These are phyloP conservation scores for Fusarium graminum DNA, from an alignment of 2,329 filamentous ascomycete species.

Conservation along the genomic window DNA sequence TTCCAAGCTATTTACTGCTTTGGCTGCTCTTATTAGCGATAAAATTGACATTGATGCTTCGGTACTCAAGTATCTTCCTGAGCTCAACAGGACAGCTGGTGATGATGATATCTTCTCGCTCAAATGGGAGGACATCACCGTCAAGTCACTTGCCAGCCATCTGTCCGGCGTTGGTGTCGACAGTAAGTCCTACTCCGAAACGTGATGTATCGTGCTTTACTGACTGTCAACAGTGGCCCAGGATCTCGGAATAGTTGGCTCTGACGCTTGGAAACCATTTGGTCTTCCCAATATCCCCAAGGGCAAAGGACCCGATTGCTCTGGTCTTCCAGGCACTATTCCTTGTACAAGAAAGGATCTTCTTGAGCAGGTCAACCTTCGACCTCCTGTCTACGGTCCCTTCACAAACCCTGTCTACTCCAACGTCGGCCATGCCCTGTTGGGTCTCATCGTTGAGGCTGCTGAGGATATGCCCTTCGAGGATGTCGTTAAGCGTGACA, in stretches of 20 bases:
- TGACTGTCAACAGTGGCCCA: slow-evolving; percentile 49
- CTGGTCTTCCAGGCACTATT: slow-evolving; percentile 52
- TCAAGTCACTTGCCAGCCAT: slow-evolving; percentile 60
- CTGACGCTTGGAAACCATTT: slow-evolving; percentile 48
- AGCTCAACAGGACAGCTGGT: slow-evolving; percentile 47
- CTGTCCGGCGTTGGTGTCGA: slow-evolving; percentile 59
- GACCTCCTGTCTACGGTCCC: slow-evolving; percentile 57
- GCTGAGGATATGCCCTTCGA: slow-evolving; percentile 57
- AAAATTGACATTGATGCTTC: slow-evolving; percentile 56
- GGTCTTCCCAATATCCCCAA: slow-evolving; percentile 52
- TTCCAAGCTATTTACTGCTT: slow-evolving; percentile 53
- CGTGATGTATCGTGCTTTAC: fast-evolving
- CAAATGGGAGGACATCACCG: slow-evolving; percentile 63
- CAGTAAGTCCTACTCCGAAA: slow-evolving; percentile 41
- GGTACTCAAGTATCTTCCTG: slow-evolving; percentile 61
- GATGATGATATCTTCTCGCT: slow-evolving; percentile 52
- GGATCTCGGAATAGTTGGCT: slow-evolving; percentile 50
- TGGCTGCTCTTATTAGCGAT: slow-evolving; percentile 51
- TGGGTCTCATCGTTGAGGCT: slow-evolving; percentile 61
- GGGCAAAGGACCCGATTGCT: slow-evolving; percentile 51
- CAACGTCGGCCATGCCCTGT: slow-evolving; percentile 60
- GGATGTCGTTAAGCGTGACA: slow-evolving; percentile 55
- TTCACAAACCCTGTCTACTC: slow-evolving; percentile 63
- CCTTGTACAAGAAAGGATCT: slow-evolving; percentile 51
- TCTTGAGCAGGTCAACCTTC: slow-evolving; percentile 46